Percentiles rank a stretch among this genome's conserved stretches.
phyloP scores from a whole-genome alignment of 1,139 yeast species.

The Scheffersomyces illinoinensis region DNA sequence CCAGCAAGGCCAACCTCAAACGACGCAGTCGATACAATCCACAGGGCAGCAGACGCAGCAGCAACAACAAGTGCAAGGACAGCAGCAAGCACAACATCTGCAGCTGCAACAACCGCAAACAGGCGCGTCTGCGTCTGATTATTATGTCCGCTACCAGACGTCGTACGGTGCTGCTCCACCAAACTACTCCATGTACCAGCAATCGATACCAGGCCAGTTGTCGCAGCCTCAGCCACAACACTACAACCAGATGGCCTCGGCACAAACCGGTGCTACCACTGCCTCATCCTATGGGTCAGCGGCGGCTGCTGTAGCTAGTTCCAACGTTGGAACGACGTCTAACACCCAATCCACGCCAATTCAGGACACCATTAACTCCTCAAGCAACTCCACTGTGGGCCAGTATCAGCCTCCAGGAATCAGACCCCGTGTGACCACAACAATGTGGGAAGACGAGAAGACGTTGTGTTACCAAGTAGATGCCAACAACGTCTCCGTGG shows the following conservation, averaged over 20 bases:
- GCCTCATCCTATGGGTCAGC: conserved; percentile 4
- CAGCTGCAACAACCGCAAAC: conserved; percentile 7
- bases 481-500: conserved; percentile 87
- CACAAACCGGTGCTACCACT: conserved; percentile 1
- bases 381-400: conserved; percentile 39
- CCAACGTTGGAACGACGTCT: conserved; percentile 8
- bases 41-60: neutral
- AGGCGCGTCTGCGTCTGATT: conserved; percentile 4
- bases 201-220: conserved; percentile 10
- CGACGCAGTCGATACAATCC: neutral
- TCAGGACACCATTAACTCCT: conserved; percentile 15
- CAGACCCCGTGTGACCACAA: conserved; percentile 87
- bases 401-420: conserved; percentile 55
- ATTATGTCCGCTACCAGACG: conserved; percentile 8
- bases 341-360: conserved; percentile 12
- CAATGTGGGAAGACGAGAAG: conserved; percentile 97
- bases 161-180: conserved; percentile 11
- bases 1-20: neutral
- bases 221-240: conserved; percentile 11
- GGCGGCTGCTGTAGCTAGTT: conserved; percentile 10
- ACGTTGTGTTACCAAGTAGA: conserved; percentile 95
- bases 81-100: conserved; percentile 7
- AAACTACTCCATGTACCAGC: conserved; percentile 15
- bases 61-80: conserved; percentile 2
- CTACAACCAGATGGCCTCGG: conserved; percentile 7